A percentile compares a stretch with the other conserved stretches of the same genome.
These are phyloP conservation scores for Elsinoe perseae DNA, from an alignment of 2,329 filamentous ascomycete species.

Conservation along the genomic window DNA sequence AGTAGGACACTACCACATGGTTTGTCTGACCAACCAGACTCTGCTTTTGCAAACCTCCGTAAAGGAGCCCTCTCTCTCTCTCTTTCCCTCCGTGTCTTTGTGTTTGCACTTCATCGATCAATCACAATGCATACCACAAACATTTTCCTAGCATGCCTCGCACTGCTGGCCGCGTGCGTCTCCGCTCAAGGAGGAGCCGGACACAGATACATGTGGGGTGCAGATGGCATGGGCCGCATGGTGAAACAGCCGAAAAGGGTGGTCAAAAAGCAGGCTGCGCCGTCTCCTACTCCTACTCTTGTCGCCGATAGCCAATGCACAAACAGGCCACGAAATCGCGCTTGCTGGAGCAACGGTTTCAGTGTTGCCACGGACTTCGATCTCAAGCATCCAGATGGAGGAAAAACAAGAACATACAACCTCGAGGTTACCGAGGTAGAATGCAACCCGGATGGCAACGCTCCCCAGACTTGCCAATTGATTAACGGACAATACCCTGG, in stretches of 20 bases:
- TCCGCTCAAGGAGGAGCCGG: conserved; percentile 15
- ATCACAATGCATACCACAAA: conserved; percentile 17
- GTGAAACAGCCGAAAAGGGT: conserved; percentile 7
- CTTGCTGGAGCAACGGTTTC: conserved; percentile 38
- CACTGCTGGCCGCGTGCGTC: conserved; percentile 17
- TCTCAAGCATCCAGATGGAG: conserved; percentile 35
- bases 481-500: conserved; percentile 61
- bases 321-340: conserved; percentile 33
- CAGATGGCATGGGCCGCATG: conserved; percentile 20
- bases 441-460: conserved; percentile 34
- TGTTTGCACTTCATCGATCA: conserved; percentile 1
- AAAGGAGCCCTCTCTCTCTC: not conserved
- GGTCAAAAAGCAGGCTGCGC: not conserved
- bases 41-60: not conserved
- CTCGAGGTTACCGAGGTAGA: conserved; percentile 31
- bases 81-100: not conserved
- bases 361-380: conserved; percentile 41
- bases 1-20: not conserved
- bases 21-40: not conserved
- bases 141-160: conserved; percentile 12
- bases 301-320: conserved; percentile 30
- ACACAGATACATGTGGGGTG: conserved; percentile 17
- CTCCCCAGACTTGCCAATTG: conserved; percentile 33
- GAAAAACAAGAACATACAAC: conserved; percentile 31
- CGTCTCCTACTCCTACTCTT: conserved; percentile 11